Percentiles rank a stretch among this genome's conserved stretches.
Conservation (phyloP, 768 basidiomycete genomes). For the Tricholoma sp. region DNA sequence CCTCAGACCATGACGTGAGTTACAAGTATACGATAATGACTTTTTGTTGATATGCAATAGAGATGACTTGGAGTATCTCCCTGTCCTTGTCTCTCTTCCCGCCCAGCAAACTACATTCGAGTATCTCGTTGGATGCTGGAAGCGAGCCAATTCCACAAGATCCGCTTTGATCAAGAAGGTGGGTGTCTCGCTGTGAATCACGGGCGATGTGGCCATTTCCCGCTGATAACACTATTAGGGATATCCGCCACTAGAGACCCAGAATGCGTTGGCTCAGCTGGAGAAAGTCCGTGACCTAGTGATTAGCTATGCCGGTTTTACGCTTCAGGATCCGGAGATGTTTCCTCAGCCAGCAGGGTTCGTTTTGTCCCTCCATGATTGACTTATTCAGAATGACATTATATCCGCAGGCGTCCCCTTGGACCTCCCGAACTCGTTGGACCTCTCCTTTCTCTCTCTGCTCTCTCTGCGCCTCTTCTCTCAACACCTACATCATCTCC, state of each 20-base stretch:
- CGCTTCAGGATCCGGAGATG: constrained; percentile 89
- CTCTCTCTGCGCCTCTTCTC: constrained; percentile 62
- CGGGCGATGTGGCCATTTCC: too few species aligned
- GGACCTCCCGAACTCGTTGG: constrained; percentile 80
- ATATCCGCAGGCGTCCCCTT: constrained; percentile 49
- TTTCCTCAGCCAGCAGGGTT: constrained; percentile 86
- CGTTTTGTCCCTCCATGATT: constrained; percentile 12
- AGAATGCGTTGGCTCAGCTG: constrained; percentile 55
- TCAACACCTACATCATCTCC: constrained; percentile 40
- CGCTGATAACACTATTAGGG: constrained; percentile 30
- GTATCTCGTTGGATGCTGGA: constrained; percentile 90
- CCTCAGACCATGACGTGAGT: constrained; percentile 67
- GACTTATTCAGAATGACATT: background rate
- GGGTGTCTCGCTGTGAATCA: background rate
- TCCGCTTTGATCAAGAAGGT: constrained; percentile 63
- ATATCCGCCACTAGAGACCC: constrained; percentile 56
- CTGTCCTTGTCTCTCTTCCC: constrained; percentile 74
- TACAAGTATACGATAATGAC: background rate
- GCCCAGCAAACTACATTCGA: constrained; percentile 78
- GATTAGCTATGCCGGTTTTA: constrained; percentile 85
- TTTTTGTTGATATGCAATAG: constrained; percentile 28
- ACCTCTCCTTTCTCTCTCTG: constrained; percentile 70
- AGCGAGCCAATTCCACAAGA: constrained; percentile 61
- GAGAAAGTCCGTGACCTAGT: constrained; percentile 79
- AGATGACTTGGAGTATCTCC: constrained; percentile 69